Base-by-base conservation (phyloP, 2,329 filamentous ascomycete species). In the Cytospora chrysosperma region DNA sequence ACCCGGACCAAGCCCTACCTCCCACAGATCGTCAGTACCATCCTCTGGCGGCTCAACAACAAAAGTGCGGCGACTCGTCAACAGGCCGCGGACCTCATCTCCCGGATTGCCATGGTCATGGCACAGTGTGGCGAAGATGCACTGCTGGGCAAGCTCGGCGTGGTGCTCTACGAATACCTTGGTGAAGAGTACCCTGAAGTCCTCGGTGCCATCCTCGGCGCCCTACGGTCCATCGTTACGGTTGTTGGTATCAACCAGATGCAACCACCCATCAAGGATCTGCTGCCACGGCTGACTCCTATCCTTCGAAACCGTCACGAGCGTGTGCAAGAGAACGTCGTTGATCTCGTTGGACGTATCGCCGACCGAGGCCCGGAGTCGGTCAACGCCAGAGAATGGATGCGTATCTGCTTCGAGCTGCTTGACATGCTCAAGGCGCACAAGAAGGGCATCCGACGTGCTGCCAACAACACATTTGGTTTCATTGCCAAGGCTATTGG, bases 401-500 rank as follows among this genome's bases (percentile, higher is more conserved):
- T 99, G 96, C 89, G 95, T 75, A 99, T 99, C 75, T 99, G 95
- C 79, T 99, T 99, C 77, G 95, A 99, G 80, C 82, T 99, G 60
- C 87, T 99, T 32, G 95, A 99, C 78, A 99, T 99, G 95, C 86
- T 99, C 72, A 99, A 99, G 79, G 95, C 95, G 8, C 95, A 99
- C 82, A 99, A 99, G 80, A 99, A 99, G 84, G 96, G 95, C 68
- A 99, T 99, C 70, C 91, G 95, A 68, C 90, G 95, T 76, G 95
- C 95, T 26, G 96, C 95, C 70, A 99, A 99, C 85, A 99, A 99
- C 81, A 99, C 95, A 0, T 99, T 99, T 72, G 95, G 95, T 75
- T 99, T 97, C 84, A 99, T 99, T 72, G 95, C 95, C 74, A 99
- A 99, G 79, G 95, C 95, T 65, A 99, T 99, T 71, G 95, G 95